These are phyloP conservation scores for Penicillium daleae DNA, from an alignment of 495 filamentous ascomycete species.

Conservation along the genomic window DNA sequence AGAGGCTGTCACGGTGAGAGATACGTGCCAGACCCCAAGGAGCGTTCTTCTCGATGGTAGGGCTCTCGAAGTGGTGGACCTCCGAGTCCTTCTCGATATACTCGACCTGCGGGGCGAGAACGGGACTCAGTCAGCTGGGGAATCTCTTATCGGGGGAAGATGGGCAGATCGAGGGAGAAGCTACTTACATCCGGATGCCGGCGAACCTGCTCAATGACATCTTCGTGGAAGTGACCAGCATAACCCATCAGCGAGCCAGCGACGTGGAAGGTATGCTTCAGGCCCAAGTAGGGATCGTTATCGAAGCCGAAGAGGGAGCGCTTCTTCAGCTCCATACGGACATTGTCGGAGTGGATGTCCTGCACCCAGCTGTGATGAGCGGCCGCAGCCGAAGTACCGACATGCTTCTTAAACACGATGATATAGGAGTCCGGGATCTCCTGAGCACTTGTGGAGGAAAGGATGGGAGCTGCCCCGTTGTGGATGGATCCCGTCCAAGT, in stretches of 20 bases:
- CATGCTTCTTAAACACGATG: conserved; percentile 97
- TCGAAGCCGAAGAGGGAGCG: conserved; percentile 75
- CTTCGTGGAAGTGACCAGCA: conserved; percentile 93
- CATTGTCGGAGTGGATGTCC: conserved; percentile 62
- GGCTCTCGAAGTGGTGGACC: conserved; percentile 73
- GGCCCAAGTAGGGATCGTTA: conserved; percentile 73
- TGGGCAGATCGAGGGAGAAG: background rate
- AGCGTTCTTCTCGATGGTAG: conserved; percentile 80
- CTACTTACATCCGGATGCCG: conserved; percentile 94
- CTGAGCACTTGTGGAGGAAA: conserved; percentile 76
- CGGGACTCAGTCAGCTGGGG: conserved; percentile 20
- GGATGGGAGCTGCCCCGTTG: conserved; percentile 82
- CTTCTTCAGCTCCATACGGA: conserved; percentile 85
- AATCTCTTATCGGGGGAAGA: conserved; percentile 7
- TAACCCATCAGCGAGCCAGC: conserved; percentile 84
- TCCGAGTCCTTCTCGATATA: conserved; percentile 94
- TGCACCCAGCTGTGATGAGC: conserved; percentile 93
- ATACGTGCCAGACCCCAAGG: conserved; percentile 98
- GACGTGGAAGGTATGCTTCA: conserved; percentile 96
- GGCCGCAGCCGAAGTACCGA: conserved; percentile 64
- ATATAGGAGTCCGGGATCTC: conserved; percentile 93
- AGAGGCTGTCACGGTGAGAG: conserved; percentile 85
- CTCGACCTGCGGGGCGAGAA: conserved; percentile 69
- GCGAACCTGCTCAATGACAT: conserved; percentile 89
- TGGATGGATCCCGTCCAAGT: conserved; percentile 79